A percentile compares a stretch with the other conserved stretches of the same genome.
phyloP scores from a whole-genome alignment of 306 rosid genomes.

The Dryas octopetala region DNA sequence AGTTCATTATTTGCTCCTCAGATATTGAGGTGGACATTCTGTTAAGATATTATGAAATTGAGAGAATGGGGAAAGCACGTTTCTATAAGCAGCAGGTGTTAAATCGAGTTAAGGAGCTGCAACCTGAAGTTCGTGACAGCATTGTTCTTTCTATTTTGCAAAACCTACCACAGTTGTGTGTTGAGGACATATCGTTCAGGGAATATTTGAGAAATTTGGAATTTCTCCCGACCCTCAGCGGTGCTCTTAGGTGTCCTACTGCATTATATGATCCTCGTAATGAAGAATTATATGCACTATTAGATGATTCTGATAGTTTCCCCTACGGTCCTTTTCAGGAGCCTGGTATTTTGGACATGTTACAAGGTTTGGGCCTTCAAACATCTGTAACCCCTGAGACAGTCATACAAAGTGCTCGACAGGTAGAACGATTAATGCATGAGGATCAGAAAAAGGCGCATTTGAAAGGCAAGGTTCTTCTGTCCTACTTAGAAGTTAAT shows the following conservation, averaged over 20 bases:
- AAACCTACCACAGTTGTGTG: slow-evolving; percentile 73
- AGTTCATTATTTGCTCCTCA: slow-evolving; percentile 66
- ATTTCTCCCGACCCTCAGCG: slow-evolving; percentile 63
- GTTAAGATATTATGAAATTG: slow-evolving; percentile 70
- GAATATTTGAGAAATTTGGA: slow-evolving; percentile 69
- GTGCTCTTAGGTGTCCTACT: slow-evolving; percentile 69
- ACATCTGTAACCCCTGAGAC: slow-evolving; percentile 79
- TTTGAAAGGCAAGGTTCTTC: slow-evolving; percentile 74
- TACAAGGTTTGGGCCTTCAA: slow-evolving; percentile 85
- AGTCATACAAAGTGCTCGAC: slow-evolving; percentile 75
- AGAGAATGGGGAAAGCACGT: slow-evolving; percentile 80
- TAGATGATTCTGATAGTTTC: slow-evolving; percentile 73
- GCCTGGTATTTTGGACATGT: slow-evolving; percentile 65
- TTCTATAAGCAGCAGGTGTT: slow-evolving; percentile 69
- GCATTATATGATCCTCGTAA: slow-evolving; percentile 81
- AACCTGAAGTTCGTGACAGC: slow-evolving; percentile 74
- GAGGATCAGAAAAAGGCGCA: slow-evolving; percentile 77
- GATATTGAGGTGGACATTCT: slow-evolving; percentile 69
- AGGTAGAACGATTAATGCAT: slow-evolving; percentile 67
- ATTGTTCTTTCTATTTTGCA: slow-evolving; percentile 74
- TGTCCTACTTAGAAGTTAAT: slow-evolving; percentile 91
- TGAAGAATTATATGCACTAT: slow-evolving; percentile 79
- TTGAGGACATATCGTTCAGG: slow-evolving; percentile 69
- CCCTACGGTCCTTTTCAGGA: slow-evolving; percentile 75
- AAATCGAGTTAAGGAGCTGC: slow-evolving; percentile 66